phyloP scores from a whole-genome alignment of 108 stramenopile species.

The Pseudonitzschia delicatissima region DNA sequence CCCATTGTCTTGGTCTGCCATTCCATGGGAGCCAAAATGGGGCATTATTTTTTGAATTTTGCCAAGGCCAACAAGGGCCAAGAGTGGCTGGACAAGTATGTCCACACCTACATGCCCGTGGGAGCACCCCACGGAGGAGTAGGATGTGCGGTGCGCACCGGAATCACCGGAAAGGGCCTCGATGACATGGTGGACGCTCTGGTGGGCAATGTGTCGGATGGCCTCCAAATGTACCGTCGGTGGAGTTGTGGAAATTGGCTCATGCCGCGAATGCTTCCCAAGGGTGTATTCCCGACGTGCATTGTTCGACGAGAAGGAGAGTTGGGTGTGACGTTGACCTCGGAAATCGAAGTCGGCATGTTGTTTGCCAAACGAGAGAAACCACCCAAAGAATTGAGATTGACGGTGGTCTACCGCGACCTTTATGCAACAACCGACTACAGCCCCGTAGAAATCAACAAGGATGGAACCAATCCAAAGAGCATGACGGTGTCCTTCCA shows the following conservation, averaged over 20 bases:
- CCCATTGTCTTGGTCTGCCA: constrained; percentile 39
- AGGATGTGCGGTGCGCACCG: constrained; percentile 40
- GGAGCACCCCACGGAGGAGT: constrained; percentile 66
- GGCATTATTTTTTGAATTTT: constrained; percentile 43
- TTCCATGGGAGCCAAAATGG: constrained; percentile 36
- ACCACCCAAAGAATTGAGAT: constrained; percentile 6
- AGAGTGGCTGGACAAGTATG: constrained; percentile 47
- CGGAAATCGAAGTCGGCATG: constrained; percentile 1
- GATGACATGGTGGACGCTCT: constrained; percentile 37
- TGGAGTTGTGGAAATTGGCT: constrained; percentile 55
- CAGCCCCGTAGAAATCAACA: neutral
- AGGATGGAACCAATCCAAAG: neutral
- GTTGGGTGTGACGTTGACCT: constrained; percentile 12
- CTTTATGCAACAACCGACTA: constrained; percentile 1
- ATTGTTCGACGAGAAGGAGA: constrained; percentile 16
- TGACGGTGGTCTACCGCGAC: constrained; percentile 11
- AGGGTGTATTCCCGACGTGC: constrained; percentile 18
- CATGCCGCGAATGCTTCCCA: constrained; percentile 37
- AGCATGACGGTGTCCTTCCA: constrained; percentile 2
- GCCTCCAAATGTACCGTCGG: constrained; percentile 41
- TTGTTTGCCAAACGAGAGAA: constrained; percentile 10
- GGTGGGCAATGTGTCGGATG: constrained; percentile 45
- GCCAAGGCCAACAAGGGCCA: constrained; percentile 26
- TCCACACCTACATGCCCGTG: constrained; percentile 59
- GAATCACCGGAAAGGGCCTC: constrained; percentile 34